phyloP scores from a whole-genome alignment of 2,329 filamentous ascomycete genomes.

The Aspergillus sp. region DNA sequence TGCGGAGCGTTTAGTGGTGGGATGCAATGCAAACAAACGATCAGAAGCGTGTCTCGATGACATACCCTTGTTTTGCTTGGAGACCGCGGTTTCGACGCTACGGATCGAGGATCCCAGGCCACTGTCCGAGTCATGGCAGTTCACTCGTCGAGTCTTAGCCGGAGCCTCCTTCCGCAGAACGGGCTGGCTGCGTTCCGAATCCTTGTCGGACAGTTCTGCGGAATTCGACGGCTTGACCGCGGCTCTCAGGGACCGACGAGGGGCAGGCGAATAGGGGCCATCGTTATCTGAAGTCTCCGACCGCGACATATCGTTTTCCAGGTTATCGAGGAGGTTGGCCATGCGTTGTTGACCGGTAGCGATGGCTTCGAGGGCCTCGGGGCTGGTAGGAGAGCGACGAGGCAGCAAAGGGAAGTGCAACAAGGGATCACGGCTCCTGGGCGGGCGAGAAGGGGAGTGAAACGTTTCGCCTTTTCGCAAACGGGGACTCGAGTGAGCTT shows the following conservation, averaged over 20 bases:
- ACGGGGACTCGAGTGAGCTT: slow-evolving; percentile 38
- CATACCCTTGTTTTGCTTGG: slow-evolving; percentile 37
- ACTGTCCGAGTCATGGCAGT: slow-evolving; percentile 79
- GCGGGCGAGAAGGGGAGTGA: slow-evolving; percentile 45
- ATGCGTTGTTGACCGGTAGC: slow-evolving; percentile 68
- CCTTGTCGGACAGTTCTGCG: slow-evolving; percentile 32
- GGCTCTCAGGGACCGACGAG: not conserved
- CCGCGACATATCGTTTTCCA: slow-evolving; percentile 60
- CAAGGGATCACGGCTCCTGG: slow-evolving; percentile 42
- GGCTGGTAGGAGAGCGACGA: slow-evolving; percentile 64
- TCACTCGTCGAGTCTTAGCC: slow-evolving; percentile 24
- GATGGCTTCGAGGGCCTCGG: slow-evolving; percentile 61
- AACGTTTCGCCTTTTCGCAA: slow-evolving; percentile 71
- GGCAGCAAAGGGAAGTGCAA: slow-evolving; percentile 52
- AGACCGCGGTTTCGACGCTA: slow-evolving; percentile 49
- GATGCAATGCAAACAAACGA: slow-evolving; percentile 23
- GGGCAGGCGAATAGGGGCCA: slow-evolving; percentile 40
- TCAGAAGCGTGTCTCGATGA: slow-evolving; percentile 27
- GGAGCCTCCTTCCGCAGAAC: slow-evolving; percentile 29
- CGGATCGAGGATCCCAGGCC: slow-evolving; percentile 81
- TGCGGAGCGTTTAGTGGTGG: slow-evolving; percentile 12
- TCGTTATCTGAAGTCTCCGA: slow-evolving; percentile 52
- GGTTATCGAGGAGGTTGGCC: slow-evolving; percentile 63
- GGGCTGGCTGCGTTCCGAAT: slow-evolving; percentile 7
- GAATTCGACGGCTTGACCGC: slow-evolving; percentile 37